Conservation (phyloP, 2,329 filamentous ascomycete species). For the Shiraia sp. region DNA sequence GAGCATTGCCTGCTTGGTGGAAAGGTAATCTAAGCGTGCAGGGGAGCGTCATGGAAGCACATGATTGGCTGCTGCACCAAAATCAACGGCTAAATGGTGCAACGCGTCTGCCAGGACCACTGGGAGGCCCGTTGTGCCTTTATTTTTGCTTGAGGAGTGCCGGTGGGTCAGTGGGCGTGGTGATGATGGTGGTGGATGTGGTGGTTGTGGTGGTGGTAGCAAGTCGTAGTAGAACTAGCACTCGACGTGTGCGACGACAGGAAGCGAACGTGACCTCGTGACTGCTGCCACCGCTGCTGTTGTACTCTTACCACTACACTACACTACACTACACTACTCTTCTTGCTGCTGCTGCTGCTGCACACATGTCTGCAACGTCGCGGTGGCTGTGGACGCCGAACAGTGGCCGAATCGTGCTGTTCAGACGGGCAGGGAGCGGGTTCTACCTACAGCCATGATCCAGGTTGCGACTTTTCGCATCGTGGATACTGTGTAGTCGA, state of each 20-base stretch:
- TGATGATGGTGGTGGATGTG: constrained; percentile 19
- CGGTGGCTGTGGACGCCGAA: constrained; percentile 18
- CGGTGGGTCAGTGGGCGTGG: too few species aligned
- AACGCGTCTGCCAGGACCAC: constrained; percentile 20
- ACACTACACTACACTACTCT: too few species aligned
- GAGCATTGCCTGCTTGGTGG: constrained; percentile 30
- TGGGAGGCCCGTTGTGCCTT: constrained; percentile 17
- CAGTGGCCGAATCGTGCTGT: constrained; percentile 18
- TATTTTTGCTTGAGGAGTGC: too few species aligned
- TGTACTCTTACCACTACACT: too few species aligned
- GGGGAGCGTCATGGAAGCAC: constrained; percentile 16
- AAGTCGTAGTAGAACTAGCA: too few species aligned
- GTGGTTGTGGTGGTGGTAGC: too few species aligned
- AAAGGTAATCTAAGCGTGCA: constrained; percentile 37
- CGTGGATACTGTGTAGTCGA: too few species aligned
- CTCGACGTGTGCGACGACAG: too few species aligned
- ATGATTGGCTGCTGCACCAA: constrained; percentile 31
- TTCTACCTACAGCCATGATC: constrained; percentile 12
- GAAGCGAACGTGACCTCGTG: background rate
- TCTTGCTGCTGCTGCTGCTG: constrained; percentile 3
- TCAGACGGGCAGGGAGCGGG: constrained; percentile 20
- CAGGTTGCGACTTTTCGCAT: constrained; percentile 22
- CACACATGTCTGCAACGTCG: background rate
- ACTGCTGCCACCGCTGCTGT: constrained; percentile 1
- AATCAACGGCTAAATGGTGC: constrained; percentile 43